Evolutionary conservation across 2,329 filamentous ascomycete genomes (phyloP).

Genomic region (Trichocomaceae sp.): DNA sequence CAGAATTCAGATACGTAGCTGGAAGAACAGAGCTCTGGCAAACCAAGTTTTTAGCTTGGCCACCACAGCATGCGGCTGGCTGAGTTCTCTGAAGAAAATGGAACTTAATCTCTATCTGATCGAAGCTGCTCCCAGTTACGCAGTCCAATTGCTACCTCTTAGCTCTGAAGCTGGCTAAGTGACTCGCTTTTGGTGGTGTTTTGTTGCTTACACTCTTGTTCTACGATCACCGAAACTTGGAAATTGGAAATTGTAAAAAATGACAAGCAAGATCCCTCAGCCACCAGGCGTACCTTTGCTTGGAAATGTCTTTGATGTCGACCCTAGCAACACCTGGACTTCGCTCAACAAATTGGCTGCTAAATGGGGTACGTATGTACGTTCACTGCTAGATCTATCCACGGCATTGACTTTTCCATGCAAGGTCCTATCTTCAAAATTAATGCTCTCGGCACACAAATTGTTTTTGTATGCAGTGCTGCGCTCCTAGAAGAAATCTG

Average conservation of each 20-base stretch:
- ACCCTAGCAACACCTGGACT: slow-evolving; percentile 45
- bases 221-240: not conserved
- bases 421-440: slow-evolving; percentile 57
- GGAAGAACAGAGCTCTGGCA: slow-evolving; percentile 4
- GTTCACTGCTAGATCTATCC: not conserved
- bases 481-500: slow-evolving; percentile 58
- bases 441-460: slow-evolving; percentile 39
- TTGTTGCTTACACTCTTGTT: not conserved
- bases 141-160: not conserved
- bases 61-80: not conserved
- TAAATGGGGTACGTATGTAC: slow-evolving; percentile 37
- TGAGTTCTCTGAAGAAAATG: slow-evolving; percentile 1
- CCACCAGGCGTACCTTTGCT: slow-evolving; percentile 47
- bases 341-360: slow-evolving; percentile 46
- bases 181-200: not conserved
- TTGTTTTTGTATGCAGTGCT: slow-evolving; percentile 48
- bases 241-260: slow-evolving; percentile 14
- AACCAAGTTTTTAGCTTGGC: not conserved
- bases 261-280: slow-evolving; percentile 46
- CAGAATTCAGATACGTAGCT: not conserved
- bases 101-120: not conserved
- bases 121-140: too few species aligned
- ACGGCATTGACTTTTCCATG: not conserved
- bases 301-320: slow-evolving; percentile 48
- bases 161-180: not conserved